phyloP scores from a whole-genome alignment of 352 stramenopile genomes.

The Phytophthora syringae region DNA sequence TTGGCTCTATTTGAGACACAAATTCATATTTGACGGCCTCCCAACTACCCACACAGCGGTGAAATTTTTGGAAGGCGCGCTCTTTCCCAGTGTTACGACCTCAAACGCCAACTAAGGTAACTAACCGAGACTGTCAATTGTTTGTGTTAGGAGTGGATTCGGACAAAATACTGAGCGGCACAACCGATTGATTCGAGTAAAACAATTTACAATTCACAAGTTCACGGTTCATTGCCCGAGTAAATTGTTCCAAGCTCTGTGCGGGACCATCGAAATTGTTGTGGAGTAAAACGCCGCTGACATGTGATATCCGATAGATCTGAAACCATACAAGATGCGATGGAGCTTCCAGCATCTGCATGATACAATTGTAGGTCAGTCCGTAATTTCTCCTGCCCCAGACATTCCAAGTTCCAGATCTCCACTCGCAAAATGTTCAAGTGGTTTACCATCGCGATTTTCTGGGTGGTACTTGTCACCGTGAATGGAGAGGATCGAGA shows the following conservation, averaged over 20 bases:
- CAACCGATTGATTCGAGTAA: too few species aligned
- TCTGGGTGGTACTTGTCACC: slow-evolving; percentile 1
- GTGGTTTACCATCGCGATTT: not conserved
- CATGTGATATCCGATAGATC: not conserved
- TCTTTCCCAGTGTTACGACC: too few species aligned
- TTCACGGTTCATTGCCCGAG: too few species aligned
- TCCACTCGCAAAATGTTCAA: not conserved
- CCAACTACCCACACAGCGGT: slow-evolving; percentile 16
- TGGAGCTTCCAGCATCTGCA: not conserved
- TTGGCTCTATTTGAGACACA: slow-evolving; percentile 26
- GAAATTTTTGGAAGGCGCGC: slow-evolving; percentile 34
- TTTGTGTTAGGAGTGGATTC: too few species aligned
- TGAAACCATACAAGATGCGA: not conserved
- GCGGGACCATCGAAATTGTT: not conserved
- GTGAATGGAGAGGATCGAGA: not conserved
- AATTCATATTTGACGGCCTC: slow-evolving; percentile 25
- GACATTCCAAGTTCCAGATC: not conserved
- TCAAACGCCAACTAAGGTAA: too few species aligned
- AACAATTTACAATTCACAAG: too few species aligned
- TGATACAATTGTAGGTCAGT: not conserved
- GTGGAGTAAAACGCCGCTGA: not conserved
- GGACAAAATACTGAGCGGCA: too few species aligned
- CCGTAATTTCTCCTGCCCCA: not conserved
- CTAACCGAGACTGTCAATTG: too few species aligned
- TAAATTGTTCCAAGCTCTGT: too few species aligned